phyloP scores from a whole-genome alignment of 768 basidiomycete genomes.

The Coprinopsis strossmayeri region DNA sequence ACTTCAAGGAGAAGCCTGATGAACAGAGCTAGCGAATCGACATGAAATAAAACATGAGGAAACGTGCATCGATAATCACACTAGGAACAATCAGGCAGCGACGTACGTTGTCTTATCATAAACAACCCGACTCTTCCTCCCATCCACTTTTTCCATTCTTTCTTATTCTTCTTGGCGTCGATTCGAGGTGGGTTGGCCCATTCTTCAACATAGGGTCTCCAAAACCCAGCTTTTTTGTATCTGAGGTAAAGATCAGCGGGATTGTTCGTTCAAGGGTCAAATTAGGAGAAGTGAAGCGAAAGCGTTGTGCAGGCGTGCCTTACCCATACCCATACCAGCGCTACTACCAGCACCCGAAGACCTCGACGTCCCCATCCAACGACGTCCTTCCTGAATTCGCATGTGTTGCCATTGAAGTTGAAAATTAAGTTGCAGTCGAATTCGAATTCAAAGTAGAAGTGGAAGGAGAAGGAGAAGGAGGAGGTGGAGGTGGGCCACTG shows the following conservation, averaged over 20 bases:
- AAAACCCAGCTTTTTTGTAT: too few relatives aligned
- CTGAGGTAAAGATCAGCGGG: too few relatives aligned
- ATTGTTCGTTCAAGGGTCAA: too few relatives aligned
- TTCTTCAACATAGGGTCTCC: constrained; percentile 79
- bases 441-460: too few relatives aligned
- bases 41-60: neutral
- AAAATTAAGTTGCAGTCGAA: neutral
- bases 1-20: too few relatives aligned
- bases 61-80: constrained; percentile 76
- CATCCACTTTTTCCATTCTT: constrained; percentile 20
- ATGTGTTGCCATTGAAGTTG: neutral
- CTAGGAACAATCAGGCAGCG: too few relatives aligned
- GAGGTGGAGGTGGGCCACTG: constrained; percentile 13
- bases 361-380: neutral
- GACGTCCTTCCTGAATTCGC: neutral
- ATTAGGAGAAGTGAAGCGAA: too few relatives aligned
- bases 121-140: constrained; percentile 33
- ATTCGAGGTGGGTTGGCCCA: constrained; percentile 57
- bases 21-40: too few relatives aligned
- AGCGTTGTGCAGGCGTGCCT: too few relatives aligned
- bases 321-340: neutral
- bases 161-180: constrained; percentile 21
- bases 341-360: neutral
- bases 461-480: constrained; percentile 17
- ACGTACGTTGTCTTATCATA: constrained; percentile 40